Conservation (phyloP, 768 basidiomycete genomes). For the Lenzites betulinus region DNA sequence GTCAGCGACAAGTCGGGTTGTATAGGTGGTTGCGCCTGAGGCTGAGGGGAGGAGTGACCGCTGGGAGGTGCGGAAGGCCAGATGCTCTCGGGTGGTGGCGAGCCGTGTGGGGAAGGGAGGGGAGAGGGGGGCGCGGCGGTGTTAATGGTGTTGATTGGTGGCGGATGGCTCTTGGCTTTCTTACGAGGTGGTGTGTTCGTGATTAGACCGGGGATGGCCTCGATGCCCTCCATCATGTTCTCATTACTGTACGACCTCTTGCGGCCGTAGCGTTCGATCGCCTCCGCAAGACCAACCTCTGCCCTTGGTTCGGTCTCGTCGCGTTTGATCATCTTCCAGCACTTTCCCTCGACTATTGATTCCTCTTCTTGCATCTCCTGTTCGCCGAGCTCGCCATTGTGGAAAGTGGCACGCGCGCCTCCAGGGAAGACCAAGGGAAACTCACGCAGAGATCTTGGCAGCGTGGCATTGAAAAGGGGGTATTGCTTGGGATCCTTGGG, state of each 20-base stretch:
- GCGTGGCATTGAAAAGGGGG: conserved; percentile 70
- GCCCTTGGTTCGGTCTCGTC: conserved; percentile 57
- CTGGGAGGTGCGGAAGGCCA: conserved; percentile 87
- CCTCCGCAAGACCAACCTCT: conserved; percentile 70
- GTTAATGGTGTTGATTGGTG: conserved; percentile 64
- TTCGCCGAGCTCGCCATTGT: conserved; percentile 64
- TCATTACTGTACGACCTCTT: conserved; percentile 58
- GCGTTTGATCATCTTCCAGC: conserved; percentile 75
- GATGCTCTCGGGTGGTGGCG: conserved; percentile 71
- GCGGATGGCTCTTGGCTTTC: conserved; percentile 65
- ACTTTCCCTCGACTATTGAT: conserved; percentile 59
- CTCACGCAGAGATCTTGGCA: conserved; percentile 71
- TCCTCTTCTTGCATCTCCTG: conserved; percentile 75
- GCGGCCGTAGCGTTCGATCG: conserved; percentile 77
- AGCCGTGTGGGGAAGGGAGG: conserved; percentile 82
- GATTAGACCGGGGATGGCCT: conserved; percentile 52
- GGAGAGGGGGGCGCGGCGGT: conserved; percentile 83
- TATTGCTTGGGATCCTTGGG: conserved; percentile 82
- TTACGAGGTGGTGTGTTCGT: conserved; percentile 65
- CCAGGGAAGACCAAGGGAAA: conserved; percentile 83
- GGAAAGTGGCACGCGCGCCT: conserved; percentile 78
- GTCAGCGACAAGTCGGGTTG: conserved; percentile 83
- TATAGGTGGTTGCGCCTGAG: conserved; percentile 53
- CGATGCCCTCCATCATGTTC: conserved; percentile 75
- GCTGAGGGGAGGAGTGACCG: conserved; percentile 69